phyloP scores from a whole-genome alignment of 2,329 filamentous ascomycete genomes.

The Trichoderma sp. region DNA sequence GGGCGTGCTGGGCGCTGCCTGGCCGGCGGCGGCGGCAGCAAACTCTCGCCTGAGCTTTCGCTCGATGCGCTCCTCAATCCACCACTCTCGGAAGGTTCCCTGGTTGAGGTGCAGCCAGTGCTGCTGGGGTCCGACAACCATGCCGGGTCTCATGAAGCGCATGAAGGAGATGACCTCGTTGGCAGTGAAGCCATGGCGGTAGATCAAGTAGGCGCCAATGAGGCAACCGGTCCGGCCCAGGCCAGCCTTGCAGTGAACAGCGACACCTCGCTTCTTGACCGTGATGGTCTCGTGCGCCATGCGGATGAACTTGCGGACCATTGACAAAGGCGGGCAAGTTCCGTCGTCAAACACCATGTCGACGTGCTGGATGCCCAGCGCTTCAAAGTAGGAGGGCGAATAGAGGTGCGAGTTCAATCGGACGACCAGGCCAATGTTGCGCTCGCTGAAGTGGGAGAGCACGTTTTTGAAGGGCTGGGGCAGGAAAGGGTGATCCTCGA shows the following conservation, averaged over 20 bases:
- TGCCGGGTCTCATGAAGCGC: constrained; percentile 98
- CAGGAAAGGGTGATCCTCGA: constrained; percentile 70
- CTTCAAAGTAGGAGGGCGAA: constrained; percentile 95
- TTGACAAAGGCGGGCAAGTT: constrained; percentile 84
- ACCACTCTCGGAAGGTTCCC: constrained; percentile 97
- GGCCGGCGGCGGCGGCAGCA: constrained; percentile 42
- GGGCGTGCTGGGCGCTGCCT: constrained; percentile 59
- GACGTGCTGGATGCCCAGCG: constrained; percentile 89
- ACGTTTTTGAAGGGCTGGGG: constrained; percentile 95
- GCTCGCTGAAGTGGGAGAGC: constrained; percentile 80
- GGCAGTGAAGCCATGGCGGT: constrained; percentile 94
- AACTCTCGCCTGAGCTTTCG: constrained; percentile 64
- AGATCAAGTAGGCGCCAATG: constrained; percentile 97
- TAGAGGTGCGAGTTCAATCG: constrained; percentile 95
- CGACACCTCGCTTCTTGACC: constrained; percentile 86
- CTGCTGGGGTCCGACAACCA: constrained; percentile 98
- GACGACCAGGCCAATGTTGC: constrained; percentile 90
- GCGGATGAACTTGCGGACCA: constrained; percentile 94
- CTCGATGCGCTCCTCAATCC: constrained; percentile 85
- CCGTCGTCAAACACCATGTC: constrained; percentile 99
- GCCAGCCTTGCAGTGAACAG: constrained; percentile 97
- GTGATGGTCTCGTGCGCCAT: constrained; percentile 94
- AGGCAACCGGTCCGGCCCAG: constrained; percentile 93
- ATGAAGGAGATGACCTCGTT: constrained; percentile 98
- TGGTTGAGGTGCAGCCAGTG: constrained; percentile 99